phyloP scores from a whole-genome alignment of 2,329 filamentous ascomycete genomes.

The Colletotrichum noveboracense region DNA sequence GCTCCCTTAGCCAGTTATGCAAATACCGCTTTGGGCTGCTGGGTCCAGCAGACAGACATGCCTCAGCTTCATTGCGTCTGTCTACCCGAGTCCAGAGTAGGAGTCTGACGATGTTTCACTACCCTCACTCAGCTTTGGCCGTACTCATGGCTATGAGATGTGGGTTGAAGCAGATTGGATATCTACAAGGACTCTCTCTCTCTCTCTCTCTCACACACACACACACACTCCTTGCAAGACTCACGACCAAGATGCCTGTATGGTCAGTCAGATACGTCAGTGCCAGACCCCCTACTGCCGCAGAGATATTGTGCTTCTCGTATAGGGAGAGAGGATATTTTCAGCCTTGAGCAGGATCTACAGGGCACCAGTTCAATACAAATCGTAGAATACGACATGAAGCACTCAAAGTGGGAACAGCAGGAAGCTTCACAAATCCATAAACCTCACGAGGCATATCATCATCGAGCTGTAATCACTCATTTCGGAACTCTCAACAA shows the following conservation, averaged over 20 bases:
- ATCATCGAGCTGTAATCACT: neutral
- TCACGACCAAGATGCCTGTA: neutral
- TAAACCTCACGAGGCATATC: neutral
- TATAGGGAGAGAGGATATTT: neutral
- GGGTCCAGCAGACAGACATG: neutral
- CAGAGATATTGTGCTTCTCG: neutral
- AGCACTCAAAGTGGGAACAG: neutral
- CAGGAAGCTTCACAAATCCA: neutral
- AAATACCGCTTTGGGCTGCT: neutral
- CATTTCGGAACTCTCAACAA: neutral
- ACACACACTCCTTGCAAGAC: neutral
- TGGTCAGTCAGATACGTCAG: neutral
- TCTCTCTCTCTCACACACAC: too few species aligned
- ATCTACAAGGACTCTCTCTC: neutral
- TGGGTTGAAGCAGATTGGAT: neutral
- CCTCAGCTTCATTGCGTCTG: neutral
- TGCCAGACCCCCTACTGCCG: neutral
- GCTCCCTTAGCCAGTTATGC: neutral
- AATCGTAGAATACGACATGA: neutral
- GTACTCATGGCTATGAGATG: neutral
- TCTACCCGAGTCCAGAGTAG: neutral
- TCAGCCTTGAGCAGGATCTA: neutral
- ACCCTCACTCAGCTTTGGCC: neutral
- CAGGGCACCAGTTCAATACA: neutral
- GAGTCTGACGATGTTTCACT: neutral